Conservation (phyloP, 441 rosid species). For the Erodium moschatum region DNA sequence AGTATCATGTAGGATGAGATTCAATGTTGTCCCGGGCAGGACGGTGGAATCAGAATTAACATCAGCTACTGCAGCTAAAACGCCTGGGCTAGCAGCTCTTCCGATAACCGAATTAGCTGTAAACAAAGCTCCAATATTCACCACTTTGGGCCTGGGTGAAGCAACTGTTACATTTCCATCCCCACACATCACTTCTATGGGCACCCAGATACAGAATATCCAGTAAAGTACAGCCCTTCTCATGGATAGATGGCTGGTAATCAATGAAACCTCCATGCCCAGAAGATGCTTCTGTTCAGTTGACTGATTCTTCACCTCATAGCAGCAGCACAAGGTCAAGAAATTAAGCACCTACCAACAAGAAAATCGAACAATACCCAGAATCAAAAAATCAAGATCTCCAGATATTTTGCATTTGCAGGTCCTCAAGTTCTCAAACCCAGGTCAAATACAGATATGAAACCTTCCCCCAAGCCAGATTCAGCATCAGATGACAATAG, state of each 20-base stretch:
- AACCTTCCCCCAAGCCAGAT: not conserved
- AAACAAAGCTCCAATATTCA: slow-evolving; percentile 61
- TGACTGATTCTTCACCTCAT: slow-evolving; percentile 19
- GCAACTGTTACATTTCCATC: slow-evolving; percentile 33
- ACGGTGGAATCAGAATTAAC: slow-evolving; percentile 57
- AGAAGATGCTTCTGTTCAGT: slow-evolving; percentile 13
- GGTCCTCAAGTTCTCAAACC: not conserved
- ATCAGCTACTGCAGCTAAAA: slow-evolving; percentile 60
- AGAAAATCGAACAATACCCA: slow-evolving; percentile 11
- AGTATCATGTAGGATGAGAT: slow-evolving; percentile 38
- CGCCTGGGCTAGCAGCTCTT: slow-evolving; percentile 53
- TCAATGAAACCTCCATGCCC: slow-evolving; percentile 30
- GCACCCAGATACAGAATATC: slow-evolving; percentile 33
- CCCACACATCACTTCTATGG: slow-evolving; percentile 30
- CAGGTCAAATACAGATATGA: not conserved
- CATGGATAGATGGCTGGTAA: slow-evolving; percentile 20
- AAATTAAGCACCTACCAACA: slow-evolving; percentile 16
- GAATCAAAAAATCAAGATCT: not conserved
- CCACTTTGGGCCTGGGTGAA: slow-evolving; percentile 38
- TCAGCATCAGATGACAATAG: not conserved
- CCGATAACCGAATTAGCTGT: slow-evolving; percentile 70
- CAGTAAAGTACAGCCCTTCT: slow-evolving; percentile 27
- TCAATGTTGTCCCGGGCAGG: slow-evolving; percentile 47
- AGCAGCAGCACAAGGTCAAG: slow-evolving; percentile 18
- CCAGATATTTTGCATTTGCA: not conserved